phyloP scores from a whole-genome alignment of 768 basidiomycete genomes.

The Mycena indigotica region DNA sequence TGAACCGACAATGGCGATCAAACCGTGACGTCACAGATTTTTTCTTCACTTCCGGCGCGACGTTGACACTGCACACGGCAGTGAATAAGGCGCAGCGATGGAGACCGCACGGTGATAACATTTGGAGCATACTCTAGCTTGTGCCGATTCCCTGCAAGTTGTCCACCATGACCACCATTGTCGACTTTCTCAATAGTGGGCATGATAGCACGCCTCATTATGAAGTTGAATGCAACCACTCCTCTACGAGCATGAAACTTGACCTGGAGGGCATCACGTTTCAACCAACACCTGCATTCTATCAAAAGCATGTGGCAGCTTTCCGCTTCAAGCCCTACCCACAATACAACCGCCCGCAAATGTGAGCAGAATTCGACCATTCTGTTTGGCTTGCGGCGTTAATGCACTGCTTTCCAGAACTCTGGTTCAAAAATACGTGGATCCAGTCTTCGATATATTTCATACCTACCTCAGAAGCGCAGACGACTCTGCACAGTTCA shows the following conservation, averaged over 20 bases:
- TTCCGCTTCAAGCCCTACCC: background rate
- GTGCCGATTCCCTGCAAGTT: background rate
- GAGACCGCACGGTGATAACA: no score
- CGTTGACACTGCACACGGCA: no score
- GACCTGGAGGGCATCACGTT: background rate
- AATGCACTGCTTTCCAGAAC: no score
- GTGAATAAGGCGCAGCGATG: no score
- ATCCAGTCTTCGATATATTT: background rate
- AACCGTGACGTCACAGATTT: background rate
- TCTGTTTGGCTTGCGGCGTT: background rate
- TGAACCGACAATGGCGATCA: background rate
- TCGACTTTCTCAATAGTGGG: background rate
- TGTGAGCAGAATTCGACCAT: background rate
- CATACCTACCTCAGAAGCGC: background rate
- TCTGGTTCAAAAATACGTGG: background rate
- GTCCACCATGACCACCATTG: background rate
- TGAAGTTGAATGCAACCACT: background rate
- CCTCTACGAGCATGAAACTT: background rate
- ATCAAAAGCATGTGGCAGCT: background rate
- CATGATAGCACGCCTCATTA: background rate
- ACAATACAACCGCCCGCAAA: background rate
- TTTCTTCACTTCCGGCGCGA: no score
- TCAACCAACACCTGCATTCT: background rate
- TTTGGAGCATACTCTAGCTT: background rate
- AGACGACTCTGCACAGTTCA: no score